These are phyloP conservation scores for Discostella stelligeroides DNA, from an alignment of 108 stramenopile genomes.

Conservation along the genomic window DNA sequence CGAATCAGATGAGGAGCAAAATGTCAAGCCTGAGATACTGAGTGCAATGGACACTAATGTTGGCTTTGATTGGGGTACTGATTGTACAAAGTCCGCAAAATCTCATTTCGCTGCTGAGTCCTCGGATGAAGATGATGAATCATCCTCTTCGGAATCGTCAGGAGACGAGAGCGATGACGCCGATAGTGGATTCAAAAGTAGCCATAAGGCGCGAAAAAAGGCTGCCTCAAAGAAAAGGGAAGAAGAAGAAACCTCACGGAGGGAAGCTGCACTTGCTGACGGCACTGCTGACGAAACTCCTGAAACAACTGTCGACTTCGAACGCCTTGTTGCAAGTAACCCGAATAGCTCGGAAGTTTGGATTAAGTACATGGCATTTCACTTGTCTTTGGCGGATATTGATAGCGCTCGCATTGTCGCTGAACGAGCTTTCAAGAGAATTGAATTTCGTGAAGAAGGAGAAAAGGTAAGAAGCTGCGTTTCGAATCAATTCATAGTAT, in stretches of 20 bases:
- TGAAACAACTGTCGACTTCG: conserved; percentile 93
- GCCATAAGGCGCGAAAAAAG: conserved; percentile 78
- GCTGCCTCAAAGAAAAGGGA: conserved; percentile 72
- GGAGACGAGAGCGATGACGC: conserved; percentile 61
- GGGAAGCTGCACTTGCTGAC: conserved; percentile 86
- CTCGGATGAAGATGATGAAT: conserved; percentile 52
- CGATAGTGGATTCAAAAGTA: conserved; percentile 49
- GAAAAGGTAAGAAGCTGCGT: conserved; percentile 56
- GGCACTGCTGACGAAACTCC: conserved; percentile 89
- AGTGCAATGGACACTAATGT: conserved; percentile 75
- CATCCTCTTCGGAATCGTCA: conserved; percentile 43
- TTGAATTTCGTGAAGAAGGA: conserved; percentile 90
- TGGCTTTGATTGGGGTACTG: conserved; percentile 81
- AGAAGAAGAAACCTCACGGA: conserved; percentile 73
- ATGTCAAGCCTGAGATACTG: background rate
- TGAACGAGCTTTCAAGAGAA: conserved; percentile 86
- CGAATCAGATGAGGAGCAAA: background rate
- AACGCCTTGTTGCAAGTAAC: conserved; percentile 88
- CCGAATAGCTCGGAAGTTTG: conserved; percentile 92
- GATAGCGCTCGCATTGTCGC: conserved; percentile 90
- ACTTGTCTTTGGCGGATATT: conserved; percentile 91
- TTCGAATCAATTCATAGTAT: background rate
- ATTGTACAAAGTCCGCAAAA: conserved; percentile 17
- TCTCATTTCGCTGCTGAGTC: conserved; percentile 23
- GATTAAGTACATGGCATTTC: conserved; percentile 98